Percentiles rank a stretch among this genome's conserved stretches.
These are phyloP conservation scores for Cladosporium halotolerans DNA, from an alignment of 2,329 filamentous ascomycete species.

Conservation along the genomic window DNA sequence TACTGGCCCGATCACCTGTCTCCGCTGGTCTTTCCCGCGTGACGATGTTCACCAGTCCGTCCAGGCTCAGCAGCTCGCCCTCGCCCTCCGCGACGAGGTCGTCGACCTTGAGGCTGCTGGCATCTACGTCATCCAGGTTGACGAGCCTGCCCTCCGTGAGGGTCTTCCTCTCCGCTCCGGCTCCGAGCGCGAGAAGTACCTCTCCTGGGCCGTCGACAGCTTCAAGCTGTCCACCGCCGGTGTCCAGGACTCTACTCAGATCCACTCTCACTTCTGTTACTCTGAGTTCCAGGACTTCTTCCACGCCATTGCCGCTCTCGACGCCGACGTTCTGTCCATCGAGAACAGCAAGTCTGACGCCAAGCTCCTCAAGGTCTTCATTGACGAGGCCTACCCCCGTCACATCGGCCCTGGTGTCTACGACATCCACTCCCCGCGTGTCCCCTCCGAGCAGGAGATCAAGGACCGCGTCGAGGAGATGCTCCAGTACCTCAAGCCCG, in stretches of 20 bases:
- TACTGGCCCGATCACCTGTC: conserved; percentile 96
- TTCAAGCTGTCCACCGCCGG: conserved; percentile 94
- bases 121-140: conserved; percentile 97
- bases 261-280: conserved; percentile 99
- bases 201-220: conserved; percentile 93
- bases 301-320: conserved; percentile 96
- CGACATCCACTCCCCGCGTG: conserved; percentile 98
- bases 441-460: conserved; percentile 96
- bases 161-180: conserved; percentile 94
- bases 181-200: conserved; percentile 92
- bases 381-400: conserved; percentile 92
- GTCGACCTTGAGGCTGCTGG: conserved; percentile 95
- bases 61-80: conserved; percentile 96
- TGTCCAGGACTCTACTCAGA: conserved; percentile 93
- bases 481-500: conserved; percentile 89
- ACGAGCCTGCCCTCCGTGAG: conserved; percentile 98
- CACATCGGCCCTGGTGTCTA: conserved; percentile 99
- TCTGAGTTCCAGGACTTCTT: conserved; percentile 99
- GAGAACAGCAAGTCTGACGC: conserved; percentile 99
- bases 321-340: conserved; percentile 96
- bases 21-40: conserved; percentile 99
- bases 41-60: conserved; percentile 98
- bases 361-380: conserved; percentile 97
- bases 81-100: conserved; percentile 97
- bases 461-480: conserved; percentile 94